Base-by-base conservation (phyloP, 495 filamentous ascomycete species). In the Hypoxylon lienhwacheense region DNA sequence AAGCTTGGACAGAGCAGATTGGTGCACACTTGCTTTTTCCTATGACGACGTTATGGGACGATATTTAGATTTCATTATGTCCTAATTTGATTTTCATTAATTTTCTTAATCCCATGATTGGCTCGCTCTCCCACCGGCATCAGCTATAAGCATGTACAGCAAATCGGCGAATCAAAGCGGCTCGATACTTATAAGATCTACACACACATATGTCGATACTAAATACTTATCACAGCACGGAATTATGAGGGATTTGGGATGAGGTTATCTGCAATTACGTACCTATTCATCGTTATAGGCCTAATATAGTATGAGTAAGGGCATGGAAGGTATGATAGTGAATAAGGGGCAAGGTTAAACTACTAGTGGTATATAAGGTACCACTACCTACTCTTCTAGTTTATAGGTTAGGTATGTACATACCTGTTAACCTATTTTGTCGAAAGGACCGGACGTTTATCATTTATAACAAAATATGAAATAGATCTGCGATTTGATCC, bases 41-140 rank as follows among this genome's bases (percentile, higher is more conserved):
- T 61, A 61, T 61, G 58, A 61, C 58, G 58, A 61, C 52, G 58
- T 49, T 61, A 56, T 61, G 52, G 58, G 36, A 61, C 43, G 47
- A 61, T 48, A 34, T 61, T 40, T 34, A 21, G 25, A 55, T 44
- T 61, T 29, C 25, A 55, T 26, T 42, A 32, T 47, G 26, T 28
- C 47, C 56, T 48, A 47, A 61, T 56, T 61, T 51, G 52, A 19
- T 39, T 20, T 61, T 61, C 29, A 47, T 56, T 52, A 47, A 51
- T 34, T 12, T 25, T 11, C 1, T 31, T 8, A 16, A 7, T 4
- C 7, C 22, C 14, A 21, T 61, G 52, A 61, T 61, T 61, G 58
- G 58, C 47, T 44, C 53, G 17, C 52, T 31, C 20, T 44, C 41
- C 34, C 52, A 47, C 31, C 42, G 52, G 42, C 58, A 61, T 53